Conservation (phyloP, 1,284 basidiomycete species). For the Acaromyces ingoldii region DNA sequence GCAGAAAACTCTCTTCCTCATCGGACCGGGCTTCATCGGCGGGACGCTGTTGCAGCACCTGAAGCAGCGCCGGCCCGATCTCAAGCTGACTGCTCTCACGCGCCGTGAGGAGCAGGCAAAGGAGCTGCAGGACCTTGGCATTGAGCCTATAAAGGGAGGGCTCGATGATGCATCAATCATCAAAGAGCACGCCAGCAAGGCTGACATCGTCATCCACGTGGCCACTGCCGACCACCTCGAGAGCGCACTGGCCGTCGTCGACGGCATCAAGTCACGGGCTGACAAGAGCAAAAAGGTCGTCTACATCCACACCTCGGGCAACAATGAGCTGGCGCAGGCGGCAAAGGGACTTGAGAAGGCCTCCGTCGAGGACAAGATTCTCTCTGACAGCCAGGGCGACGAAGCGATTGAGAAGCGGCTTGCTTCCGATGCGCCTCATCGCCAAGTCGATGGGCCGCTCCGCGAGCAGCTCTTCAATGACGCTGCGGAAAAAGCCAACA, state of each 20-base stretch:
- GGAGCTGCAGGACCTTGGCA: slow-evolving; percentile 3
- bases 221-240: slow-evolving; percentile 5
- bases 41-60: slow-evolving; percentile 1
- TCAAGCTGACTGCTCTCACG: slow-evolving; percentile 6
- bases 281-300: background rate
- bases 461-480: slow-evolving; percentile 5
- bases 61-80: background rate
- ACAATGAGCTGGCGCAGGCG: slow-evolving; percentile 6
- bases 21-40: slow-evolving; percentile 12
- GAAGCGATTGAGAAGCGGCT: slow-evolving; percentile 5
- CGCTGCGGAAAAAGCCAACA: slow-evolving; percentile 2
- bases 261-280: slow-evolving; percentile 2
- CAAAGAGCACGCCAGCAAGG: background rate
- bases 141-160: background rate
- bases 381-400: slow-evolving; percentile 7
- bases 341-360: background rate
- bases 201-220: slow-evolving; percentile 9
- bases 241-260: background rate
- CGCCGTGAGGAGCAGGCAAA: slow-evolving; percentile 8
- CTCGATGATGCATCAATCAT: slow-evolving; percentile 4
- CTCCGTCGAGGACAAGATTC: slow-evolving; percentile 3
- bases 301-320: slow-evolving; percentile 8
- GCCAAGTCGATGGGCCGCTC: slow-evolving; percentile 9
- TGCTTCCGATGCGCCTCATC: slow-evolving; percentile 4
- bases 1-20: slow-evolving; percentile 8